These are phyloP conservation scores for Lineolata rhizophorae DNA, from an alignment of 495 filamentous ascomycete species.

Conservation along the genomic window DNA sequence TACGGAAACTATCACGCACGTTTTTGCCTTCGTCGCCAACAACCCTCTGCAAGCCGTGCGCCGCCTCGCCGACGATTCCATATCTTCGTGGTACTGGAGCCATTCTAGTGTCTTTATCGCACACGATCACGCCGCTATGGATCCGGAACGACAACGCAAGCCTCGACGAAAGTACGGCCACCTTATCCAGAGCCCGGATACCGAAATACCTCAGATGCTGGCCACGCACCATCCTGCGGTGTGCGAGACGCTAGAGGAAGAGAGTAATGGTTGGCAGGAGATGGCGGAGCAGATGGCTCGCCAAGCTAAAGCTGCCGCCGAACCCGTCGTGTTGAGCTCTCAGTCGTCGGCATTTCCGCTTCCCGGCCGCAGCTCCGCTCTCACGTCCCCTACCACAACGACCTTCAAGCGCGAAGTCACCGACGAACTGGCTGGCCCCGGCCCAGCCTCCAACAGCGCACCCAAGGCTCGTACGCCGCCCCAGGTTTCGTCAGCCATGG, in stretches of 20 bases:
- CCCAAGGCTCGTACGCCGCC: no score
- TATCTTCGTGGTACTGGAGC: constrained; percentile 20
- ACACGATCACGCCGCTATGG: constrained; percentile 35
- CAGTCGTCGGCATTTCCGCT: no score
- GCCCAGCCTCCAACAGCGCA: no score
- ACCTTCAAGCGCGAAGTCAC: no score
- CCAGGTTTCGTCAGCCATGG: no score
- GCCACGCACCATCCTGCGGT: constrained; percentile 13
- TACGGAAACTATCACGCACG: constrained; percentile 8
- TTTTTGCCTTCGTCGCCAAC: constrained; percentile 18
- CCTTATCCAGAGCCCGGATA: constrained; percentile 9
- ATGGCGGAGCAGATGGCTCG: no score
- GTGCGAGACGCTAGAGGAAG: constrained; percentile 6
- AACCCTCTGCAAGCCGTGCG: constrained; percentile 18
- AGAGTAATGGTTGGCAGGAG: no score
- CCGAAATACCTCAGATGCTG: constrained; percentile 17
- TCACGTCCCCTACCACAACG: no score
- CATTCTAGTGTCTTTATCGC: not conserved
- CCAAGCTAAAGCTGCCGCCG: no score
- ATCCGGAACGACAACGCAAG: constrained; percentile 12
- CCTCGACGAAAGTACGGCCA: constrained; percentile 16
- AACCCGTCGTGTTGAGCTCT: no score
- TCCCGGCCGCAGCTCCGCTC: no score
- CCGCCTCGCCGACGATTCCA: constrained; percentile 16
- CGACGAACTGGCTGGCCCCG: no score